Base-by-base conservation (phyloP, 2,329 filamentous ascomycete genomes). In the Sporothrix curviconia region DNA sequence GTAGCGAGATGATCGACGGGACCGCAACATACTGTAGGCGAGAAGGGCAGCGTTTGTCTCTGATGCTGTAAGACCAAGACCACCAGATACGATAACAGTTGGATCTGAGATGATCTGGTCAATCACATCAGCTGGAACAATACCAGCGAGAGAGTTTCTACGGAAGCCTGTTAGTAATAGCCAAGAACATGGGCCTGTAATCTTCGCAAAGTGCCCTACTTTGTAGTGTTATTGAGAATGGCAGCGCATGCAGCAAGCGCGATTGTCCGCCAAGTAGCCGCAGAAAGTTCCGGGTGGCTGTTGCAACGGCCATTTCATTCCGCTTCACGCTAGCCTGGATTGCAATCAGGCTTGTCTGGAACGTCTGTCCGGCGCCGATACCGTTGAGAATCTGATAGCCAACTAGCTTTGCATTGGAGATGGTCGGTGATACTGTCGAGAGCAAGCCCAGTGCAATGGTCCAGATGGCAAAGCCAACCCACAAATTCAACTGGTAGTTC, bases 401-500 rank as follows among this genome's bases (percentile, higher is more conserved):
- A 12, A 49, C 30, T 3, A 49, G 28, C 15, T 34, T 36, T 9
- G 28, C 28, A n/a, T 49, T 22, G 2, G 46, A 36, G 4, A 49
- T 22, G 9, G 9, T 22, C 7, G 46, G 46, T 3, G 46, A 49
- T 1, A 36, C 17, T 3, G 30, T 34, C 7, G 28, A 34, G 3
- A 49, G 28, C 30, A 49, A n/a, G 17, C 46, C 46, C 7, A 34
- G 30, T 4, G 28, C 46, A 11, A 49, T 49, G 3, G 46, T 49
- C 46, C 46, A 49, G 30, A 49, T 49, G 11, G 8, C 5, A 22
- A 34, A 49, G 3, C 46, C 46, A 12, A 49, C 44, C 44, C 44
- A 49, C 28, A 49, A 3, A 11, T 34, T 49, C 8, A 49, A 17
- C 7, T 34, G 30, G 32, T 63, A 63, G 12, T 59, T 60, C 3